Evolutionary conservation across 768 basidiomycete species (phyloP).

Genomic region (Cubamyces sp.): DNA sequence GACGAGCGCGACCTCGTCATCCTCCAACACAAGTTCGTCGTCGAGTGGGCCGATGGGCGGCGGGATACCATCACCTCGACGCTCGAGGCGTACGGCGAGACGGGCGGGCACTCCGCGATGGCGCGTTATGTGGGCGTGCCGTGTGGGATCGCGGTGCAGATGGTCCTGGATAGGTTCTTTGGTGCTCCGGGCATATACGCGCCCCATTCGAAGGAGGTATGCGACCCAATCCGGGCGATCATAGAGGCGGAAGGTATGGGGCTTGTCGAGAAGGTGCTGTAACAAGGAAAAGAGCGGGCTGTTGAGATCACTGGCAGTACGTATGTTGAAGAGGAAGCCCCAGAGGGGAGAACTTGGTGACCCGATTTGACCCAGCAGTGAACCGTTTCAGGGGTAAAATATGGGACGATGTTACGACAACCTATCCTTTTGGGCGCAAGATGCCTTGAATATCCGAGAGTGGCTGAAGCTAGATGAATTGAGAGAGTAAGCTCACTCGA

Average conservation of each 20-base stretch:
- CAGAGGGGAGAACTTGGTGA: no score
- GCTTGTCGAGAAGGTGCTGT: constrained; percentile 67
- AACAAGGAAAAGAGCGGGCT: neutral
- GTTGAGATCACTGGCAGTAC: no score
- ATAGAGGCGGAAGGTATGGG: constrained; percentile 79
- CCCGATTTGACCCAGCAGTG: no score
- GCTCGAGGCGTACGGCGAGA: constrained; percentile 84
- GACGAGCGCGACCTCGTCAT: constrained; percentile 96
- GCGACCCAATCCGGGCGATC: constrained; percentile 69
- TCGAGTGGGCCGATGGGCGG: constrained; percentile 85
- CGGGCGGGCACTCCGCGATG: constrained; percentile 86
- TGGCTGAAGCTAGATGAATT: no score
- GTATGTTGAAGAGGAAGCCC: no score
- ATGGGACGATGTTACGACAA: no score
- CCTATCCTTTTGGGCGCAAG: no score
- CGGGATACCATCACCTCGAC: constrained; percentile 88
- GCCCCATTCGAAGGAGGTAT: constrained; percentile 87
- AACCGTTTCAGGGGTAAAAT: no score
- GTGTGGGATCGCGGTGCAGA: constrained; percentile 91
- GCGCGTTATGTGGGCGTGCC: constrained; percentile 90
- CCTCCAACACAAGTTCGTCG: constrained; percentile 97
- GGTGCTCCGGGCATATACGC: constrained; percentile 77
- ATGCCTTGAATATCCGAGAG: no score
- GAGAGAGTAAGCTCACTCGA: no score
- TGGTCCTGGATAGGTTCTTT: constrained; percentile 87